A percentile compares a stretch with the other conserved stretches of the same genome.
These are phyloP conservation scores for Saccharomyces pastorianus DNA, from an alignment of 1,139 yeast species.

Conservation along the genomic window DNA sequence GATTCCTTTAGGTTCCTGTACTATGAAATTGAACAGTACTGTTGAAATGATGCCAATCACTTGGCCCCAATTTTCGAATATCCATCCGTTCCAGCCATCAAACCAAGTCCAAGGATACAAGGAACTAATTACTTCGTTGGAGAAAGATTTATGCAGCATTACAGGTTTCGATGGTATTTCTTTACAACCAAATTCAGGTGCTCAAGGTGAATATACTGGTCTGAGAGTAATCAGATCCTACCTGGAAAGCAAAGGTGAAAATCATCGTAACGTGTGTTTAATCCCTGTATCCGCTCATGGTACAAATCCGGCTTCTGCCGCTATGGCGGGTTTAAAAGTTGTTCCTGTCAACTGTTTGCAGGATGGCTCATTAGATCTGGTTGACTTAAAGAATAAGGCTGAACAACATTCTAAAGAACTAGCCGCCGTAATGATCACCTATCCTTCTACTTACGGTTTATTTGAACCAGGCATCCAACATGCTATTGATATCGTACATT, in stretches of 20 bases:
- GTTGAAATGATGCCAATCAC: conserved; percentile 91
- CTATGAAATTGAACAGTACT: conserved; percentile 94
- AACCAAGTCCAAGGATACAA: conserved; percentile 83
- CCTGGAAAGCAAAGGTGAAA: conserved; percentile 63
- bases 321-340: conserved; percentile 93
- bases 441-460: conserved; percentile 94
- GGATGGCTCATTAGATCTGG: conserved; percentile 79
- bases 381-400: conserved; percentile 68
- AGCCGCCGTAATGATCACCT: conserved; percentile 92
- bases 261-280: conserved; percentile 70
- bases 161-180: conserved; percentile 95
- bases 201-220: conserved; percentile 97
- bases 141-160: conserved; percentile 77
- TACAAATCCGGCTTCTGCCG: conserved; percentile 96
- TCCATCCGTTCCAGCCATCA: conserved; percentile 89
- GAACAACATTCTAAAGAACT: conserved; percentile 57
- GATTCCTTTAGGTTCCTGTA: conserved; percentile 96
- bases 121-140: conserved; percentile 67
- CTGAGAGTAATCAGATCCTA: conserved; percentile 78
- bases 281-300: conserved; percentile 98
- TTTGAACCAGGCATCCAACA: conserved; percentile 85
- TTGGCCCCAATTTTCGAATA: conserved; percentile 81
- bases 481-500: conserved; percentile 79
- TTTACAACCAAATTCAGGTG: conserved; percentile 95
- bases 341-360: conserved; percentile 80